Percentiles rank a stretch among this genome's conserved stretches.
Evolutionary conservation across 2,329 filamentous ascomycete species (phyloP).

Genomic region (Sarocladium kiliense): DNA sequence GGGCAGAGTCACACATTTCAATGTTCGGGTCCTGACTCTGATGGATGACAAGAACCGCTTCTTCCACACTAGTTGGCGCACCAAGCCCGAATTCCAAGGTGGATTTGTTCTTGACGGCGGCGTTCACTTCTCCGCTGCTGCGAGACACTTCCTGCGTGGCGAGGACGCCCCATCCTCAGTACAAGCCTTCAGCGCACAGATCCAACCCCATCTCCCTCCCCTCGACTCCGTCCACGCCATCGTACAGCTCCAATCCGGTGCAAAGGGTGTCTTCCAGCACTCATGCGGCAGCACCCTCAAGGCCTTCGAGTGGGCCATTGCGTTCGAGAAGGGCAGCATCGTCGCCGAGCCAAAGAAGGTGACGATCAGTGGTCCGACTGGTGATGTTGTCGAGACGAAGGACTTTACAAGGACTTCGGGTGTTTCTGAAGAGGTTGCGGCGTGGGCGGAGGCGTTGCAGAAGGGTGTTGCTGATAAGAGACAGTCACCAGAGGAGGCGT

Average conservation of each 20-base stretch:
- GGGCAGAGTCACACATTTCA: conserved; percentile 40
- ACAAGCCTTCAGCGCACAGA: conserved; percentile 49
- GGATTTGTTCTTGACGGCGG: conserved; percentile 74
- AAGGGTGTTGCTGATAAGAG: conserved; percentile 43
- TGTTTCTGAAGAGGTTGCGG: conserved; percentile 55
- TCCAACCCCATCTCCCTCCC: conserved; percentile 54
- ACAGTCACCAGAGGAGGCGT: conserved; percentile 52
- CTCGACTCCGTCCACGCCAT: conserved; percentile 62
- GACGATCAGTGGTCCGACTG: conserved; percentile 26
- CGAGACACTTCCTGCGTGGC: conserved; percentile 51
- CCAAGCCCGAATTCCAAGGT: conserved; percentile 65
- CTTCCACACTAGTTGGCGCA: conserved; percentile 54
- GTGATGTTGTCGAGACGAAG: conserved; percentile 27
- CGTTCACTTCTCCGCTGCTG: conserved; percentile 65
- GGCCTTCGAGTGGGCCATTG: conserved; percentile 51
- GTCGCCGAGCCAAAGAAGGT: conserved; percentile 40
- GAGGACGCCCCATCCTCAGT: conserved; percentile 39
- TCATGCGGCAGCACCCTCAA: conserved; percentile 51
- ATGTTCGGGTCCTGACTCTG: conserved; percentile 28
- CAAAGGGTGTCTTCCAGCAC: conserved; percentile 51
- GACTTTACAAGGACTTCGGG: conserved; percentile 46
- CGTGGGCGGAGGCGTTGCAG: conserved; percentile 40
- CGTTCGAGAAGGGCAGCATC: conserved; percentile 53
- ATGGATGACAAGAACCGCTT: conserved; percentile 37
- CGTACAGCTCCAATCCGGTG: conserved; percentile 47